Percentiles rank a stretch among this genome's conserved stretches.
phyloP scores from a whole-genome alignment of 805 yeast genomes.

The Ogataea trehaloabstinens region DNA sequence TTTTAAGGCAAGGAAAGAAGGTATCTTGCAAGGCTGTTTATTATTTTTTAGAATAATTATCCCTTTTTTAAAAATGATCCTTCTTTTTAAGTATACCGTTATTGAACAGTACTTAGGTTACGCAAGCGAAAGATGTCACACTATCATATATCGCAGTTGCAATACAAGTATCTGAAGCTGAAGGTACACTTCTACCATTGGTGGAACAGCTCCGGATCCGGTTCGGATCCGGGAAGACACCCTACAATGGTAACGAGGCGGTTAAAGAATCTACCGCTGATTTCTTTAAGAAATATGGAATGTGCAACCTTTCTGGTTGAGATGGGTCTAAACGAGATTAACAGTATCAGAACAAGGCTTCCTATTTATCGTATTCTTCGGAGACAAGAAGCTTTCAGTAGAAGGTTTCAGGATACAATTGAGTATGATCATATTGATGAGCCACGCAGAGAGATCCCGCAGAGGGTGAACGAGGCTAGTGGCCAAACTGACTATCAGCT shows the following conservation, averaged over 20 bases:
- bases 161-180: conserved; percentile 17
- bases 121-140: conserved; percentile 15
- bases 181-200: conserved; percentile 27
- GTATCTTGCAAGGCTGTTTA: no score
- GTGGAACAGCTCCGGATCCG: conserved; percentile 24
- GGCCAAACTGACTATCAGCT: not conserved
- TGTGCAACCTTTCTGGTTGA: conserved; percentile 14
- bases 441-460: no score
- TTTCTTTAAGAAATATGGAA: conserved; percentile 26
- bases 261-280: conserved; percentile 24
- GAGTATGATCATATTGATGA: conserved; percentile 1
- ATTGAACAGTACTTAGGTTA: not conserved
- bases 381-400: conserved; percentile 29
- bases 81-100: not conserved
- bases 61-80: conserved; percentile 23
- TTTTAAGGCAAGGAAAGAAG: no score
- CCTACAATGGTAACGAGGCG: conserved; percentile 25
- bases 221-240: conserved; percentile 21
- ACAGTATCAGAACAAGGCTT: conserved; percentile 6
- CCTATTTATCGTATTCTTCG: conserved; percentile 5
- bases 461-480: not conserved
- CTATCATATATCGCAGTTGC: conserved; percentile 22
- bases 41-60: no score
- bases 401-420: conserved; percentile 3
- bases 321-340: conserved; percentile 10